Conservation (phyloP, 2,329 filamentous ascomycete species). For the Beauveria sp. region DNA sequence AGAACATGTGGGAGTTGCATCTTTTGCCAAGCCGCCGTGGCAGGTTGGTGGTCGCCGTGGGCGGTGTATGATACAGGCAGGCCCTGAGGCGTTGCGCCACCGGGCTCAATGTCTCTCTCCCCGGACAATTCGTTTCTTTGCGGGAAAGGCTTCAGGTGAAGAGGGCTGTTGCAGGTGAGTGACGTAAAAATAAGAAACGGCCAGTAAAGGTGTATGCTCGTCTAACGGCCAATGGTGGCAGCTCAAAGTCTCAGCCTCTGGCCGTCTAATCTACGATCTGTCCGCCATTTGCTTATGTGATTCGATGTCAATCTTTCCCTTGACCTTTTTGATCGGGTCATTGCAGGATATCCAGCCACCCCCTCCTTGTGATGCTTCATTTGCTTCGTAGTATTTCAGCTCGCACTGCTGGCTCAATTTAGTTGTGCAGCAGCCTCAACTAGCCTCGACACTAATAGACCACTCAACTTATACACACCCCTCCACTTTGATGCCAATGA, state of each 20-base stretch:
- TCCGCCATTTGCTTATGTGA: background rate
- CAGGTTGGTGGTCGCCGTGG: too few species aligned
- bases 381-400: background rate
- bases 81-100: too few species aligned
- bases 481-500: background rate
- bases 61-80: too few species aligned
- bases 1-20: too few species aligned
- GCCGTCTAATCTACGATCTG: background rate
- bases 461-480: background rate
- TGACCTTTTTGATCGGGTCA: background rate
- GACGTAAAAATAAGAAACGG: background rate
- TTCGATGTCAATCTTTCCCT: background rate
- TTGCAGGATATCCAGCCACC: background rate
- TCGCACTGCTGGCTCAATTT: slow-evolving; percentile 3
- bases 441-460: background rate
- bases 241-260: background rate
- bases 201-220: background rate
- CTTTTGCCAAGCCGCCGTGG: too few species aligned
- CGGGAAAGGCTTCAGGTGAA: background rate
- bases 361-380: background rate
- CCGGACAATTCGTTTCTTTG: background rate
- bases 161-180: background rate
- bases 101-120: background rate
- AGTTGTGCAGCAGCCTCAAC: background rate
- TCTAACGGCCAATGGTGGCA: background rate